These are phyloP conservation scores for Lachancea mirantina DNA, from an alignment of 805 yeast genomes.

Conservation along the genomic window DNA sequence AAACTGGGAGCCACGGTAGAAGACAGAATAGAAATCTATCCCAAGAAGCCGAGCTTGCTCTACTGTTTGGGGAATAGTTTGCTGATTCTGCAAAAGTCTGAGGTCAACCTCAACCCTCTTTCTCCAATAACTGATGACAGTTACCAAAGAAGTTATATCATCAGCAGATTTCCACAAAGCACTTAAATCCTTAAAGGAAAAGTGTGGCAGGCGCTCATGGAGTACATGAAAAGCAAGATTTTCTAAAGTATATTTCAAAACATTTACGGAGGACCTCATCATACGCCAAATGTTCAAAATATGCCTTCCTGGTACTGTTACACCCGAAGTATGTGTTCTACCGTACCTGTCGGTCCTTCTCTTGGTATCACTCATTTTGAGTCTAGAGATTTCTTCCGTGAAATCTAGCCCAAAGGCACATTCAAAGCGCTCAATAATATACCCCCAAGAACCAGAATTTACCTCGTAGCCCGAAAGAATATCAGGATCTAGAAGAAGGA, in stretches of 20 bases:
- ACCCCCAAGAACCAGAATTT: conserved; percentile 84
- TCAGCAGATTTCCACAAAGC: conserved; percentile 34
- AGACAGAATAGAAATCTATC: conserved; percentile 80
- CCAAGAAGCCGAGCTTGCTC: conserved; percentile 86
- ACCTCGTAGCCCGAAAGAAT: conserved; percentile 81
- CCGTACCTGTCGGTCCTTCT: conserved; percentile 74
- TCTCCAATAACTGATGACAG: conserved; percentile 42
- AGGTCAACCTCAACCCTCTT: conserved; percentile 35
- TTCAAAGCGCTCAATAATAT: conserved; percentile 58
- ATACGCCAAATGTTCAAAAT: conserved; percentile 80
- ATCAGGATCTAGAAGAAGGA: conserved; percentile 74
- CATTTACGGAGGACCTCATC: conserved; percentile 51
- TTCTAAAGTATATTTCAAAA: conserved; percentile 69
- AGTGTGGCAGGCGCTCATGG: conserved; percentile 63
- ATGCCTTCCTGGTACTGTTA: conserved; percentile 72
- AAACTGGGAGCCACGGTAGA: conserved; percentile 87
- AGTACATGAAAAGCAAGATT: conserved; percentile 62
- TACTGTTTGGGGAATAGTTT: conserved; percentile 58
- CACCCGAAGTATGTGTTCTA: conserved; percentile 63
- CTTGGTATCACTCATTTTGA: conserved; percentile 39
- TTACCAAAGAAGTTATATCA: conserved; percentile 29
- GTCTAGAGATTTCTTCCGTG: conserved; percentile 55
- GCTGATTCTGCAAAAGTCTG: conserved; percentile 50
- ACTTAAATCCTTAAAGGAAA: conserved; percentile 42
- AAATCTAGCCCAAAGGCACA: conserved; percentile 44